phyloP scores from a whole-genome alignment of 108 stramenopile species.

The Cylindrotheca closterium region DNA sequence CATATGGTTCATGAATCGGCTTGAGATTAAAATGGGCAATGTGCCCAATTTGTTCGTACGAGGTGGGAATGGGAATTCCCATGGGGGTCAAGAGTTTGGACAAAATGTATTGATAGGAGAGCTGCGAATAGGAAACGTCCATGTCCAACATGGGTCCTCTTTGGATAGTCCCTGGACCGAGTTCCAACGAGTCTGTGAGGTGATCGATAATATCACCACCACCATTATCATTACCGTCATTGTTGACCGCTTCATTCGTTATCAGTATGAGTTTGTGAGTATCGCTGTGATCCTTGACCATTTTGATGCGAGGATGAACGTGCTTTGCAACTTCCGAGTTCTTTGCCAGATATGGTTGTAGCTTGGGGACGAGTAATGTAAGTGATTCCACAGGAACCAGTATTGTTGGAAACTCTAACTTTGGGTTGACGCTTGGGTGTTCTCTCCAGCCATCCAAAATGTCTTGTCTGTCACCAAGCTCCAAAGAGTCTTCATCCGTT shows the following conservation, averaged over 20 bases:
- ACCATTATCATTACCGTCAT: slow-evolving; percentile 1
- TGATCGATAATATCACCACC: background rate
- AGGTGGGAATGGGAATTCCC: slow-evolving; percentile 65
- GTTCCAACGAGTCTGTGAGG: background rate
- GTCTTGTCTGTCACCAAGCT: slow-evolving; percentile 5
- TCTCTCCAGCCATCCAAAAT: slow-evolving; percentile 34
- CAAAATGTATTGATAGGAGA: slow-evolving; percentile 65
- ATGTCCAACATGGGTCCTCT: slow-evolving; percentile 27
- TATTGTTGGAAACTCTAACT: slow-evolving; percentile 28
- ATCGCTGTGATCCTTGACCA: slow-evolving; percentile 46
- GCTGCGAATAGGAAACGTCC: slow-evolving; percentile 46
- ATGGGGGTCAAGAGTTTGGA: slow-evolving; percentile 55
- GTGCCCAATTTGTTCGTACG: slow-evolving; percentile 95
- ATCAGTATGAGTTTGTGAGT: slow-evolving; percentile 27
- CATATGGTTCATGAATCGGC: slow-evolving; percentile 72
- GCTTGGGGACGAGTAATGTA: slow-evolving; percentile 18
- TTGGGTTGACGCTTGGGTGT: slow-evolving; percentile 39
- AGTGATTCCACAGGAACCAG: slow-evolving; percentile 28
- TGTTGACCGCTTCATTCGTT: slow-evolving; percentile 9
- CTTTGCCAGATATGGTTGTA: slow-evolving; percentile 51
- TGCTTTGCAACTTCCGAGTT: slow-evolving; percentile 38
- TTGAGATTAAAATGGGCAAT: slow-evolving; percentile 95
- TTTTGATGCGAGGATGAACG: slow-evolving; percentile 65
- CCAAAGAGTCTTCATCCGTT: too few relatives aligned
- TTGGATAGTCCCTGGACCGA: background rate